Evolutionary conservation across 495 filamentous ascomycete genomes (phyloP), one percentile per base, ranked within the genome.

Genomic region (Neurospora sp.): DNA sequence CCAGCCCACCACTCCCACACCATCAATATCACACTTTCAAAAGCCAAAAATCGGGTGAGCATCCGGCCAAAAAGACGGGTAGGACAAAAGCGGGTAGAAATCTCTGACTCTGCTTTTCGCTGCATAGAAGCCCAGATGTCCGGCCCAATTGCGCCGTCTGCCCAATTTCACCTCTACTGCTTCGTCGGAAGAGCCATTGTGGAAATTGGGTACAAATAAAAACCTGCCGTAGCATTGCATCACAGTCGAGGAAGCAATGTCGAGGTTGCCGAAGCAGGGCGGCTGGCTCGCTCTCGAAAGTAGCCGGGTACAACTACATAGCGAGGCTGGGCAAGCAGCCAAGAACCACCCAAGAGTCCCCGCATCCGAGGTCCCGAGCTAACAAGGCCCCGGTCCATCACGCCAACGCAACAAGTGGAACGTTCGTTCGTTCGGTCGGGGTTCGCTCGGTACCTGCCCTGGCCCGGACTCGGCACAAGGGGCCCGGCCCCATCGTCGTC

Each of bases 281-380:
- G 27, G 53, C 12, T 61, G 27, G 53, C 14, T 35, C 0, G 44
- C 22, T 5, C 22, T 31, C 5, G 5, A 61, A 31, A 31, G 48
- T 61, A 61, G 48, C 48, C 48, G 48, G 53, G 53, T 35, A 65
- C 27, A 35, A 35, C 53, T 35, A 37, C 31, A 35, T 37, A 65
- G 27, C 53, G 53, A 65, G 53, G 53, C 53, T 65, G 53, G 53
- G 53, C 53, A 65, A 65, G 22, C 53, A 31, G 31, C 53, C 53
- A 65, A 65, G 53, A 61, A 61, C 53, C 53, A 18, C 22, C 12
- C 53, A 61, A 31, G 72, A 53, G 39, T 69, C 65, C 69, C 69
- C 74, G 71, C 70, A 31, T 45, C 59, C 72, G 16, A 76, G 9
- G 75, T 76, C 37, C 45, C 72, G 65, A 37, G 59, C 75, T 79